A percentile compares a stretch with the other conserved stretches of the same genome.
These are phyloP conservation scores for Neoboletus magnificus DNA, from an alignment of 768 basidiomycete genomes.

Conservation along the genomic window DNA sequence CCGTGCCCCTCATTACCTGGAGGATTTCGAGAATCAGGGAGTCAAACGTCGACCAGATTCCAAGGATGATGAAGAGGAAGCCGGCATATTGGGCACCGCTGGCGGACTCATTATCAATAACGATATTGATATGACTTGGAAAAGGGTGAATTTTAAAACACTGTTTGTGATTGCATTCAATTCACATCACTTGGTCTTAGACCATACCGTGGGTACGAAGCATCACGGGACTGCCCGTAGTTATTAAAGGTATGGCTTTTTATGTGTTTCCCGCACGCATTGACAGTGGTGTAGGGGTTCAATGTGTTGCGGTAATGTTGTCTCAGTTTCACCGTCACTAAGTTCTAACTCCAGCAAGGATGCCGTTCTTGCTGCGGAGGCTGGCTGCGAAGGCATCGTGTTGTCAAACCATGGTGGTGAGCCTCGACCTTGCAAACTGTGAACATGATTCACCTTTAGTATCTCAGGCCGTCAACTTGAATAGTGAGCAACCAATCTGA, in stretches of 20 bases:
- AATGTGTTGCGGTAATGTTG: constrained; percentile 58
- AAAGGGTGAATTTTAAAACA: constrained; percentile 42
- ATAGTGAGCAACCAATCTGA: constrained; percentile 45
- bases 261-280: not conserved
- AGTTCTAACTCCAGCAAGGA: constrained; percentile 48
- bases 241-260: constrained; percentile 57
- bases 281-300: constrained; percentile 49
- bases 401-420: constrained; percentile 89
- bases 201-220: constrained; percentile 75
- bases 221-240: constrained; percentile 67
- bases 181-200: constrained; percentile 30
- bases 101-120: constrained; percentile 64
- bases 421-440: constrained; percentile 1
- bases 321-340: not conserved
- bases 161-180: not conserved
- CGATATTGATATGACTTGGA: constrained; percentile 77
- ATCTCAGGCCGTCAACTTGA: constrained; percentile 69
- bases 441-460: not conserved
- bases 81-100: constrained; percentile 57
- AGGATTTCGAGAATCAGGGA: constrained; percentile 50
- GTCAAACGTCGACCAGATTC: constrained; percentile 19
- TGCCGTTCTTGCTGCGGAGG: constrained; percentile 77
- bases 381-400: constrained; percentile 84
- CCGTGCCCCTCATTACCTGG: constrained; percentile 53
- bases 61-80: constrained; percentile 33